Evolutionary conservation across 2,329 filamentous ascomycete genomes (phyloP).

Genomic region (Amauroascus niger): DNA sequence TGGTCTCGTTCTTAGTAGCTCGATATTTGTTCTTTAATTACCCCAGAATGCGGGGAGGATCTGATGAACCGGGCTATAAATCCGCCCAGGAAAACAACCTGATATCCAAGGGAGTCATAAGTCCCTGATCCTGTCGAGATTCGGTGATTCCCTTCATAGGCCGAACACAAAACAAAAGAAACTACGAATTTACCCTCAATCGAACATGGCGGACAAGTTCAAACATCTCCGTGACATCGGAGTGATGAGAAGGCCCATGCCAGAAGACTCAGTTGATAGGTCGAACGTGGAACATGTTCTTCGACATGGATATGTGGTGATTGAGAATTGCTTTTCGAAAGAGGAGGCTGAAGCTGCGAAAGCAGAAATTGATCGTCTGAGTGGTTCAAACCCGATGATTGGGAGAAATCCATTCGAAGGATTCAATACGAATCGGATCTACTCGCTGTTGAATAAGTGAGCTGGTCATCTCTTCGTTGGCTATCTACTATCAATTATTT

Average conservation of each 20-base stretch:
- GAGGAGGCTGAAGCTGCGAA: slow-evolving; percentile 26
- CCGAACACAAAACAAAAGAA: neutral
- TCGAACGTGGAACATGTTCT: slow-evolving; percentile 25
- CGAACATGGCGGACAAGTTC: neutral
- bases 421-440: slow-evolving; percentile 31
- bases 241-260: slow-evolving; percentile 10
- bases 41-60: neutral
- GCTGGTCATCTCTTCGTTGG: neutral
- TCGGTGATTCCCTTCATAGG: neutral
- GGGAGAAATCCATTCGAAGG: slow-evolving; percentile 35
- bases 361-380: slow-evolving; percentile 27
- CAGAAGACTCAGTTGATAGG: slow-evolving; percentile 18
- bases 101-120: neutral
- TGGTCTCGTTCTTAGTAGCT: neutral
- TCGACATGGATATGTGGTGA: slow-evolving; percentile 31
- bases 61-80: neutral
- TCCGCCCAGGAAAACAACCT: neutral
- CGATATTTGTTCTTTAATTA: neutral
- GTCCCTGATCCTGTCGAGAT: neutral
- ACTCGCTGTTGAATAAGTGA: slow-evolving; percentile 33
- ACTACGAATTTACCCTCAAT: neutral
- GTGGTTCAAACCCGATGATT: slow-evolving; percentile 22
- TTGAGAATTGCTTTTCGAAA: slow-evolving; percentile 26
- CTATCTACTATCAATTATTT: neutral
- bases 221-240: slow-evolving; percentile 3